A percentile compares a stretch with the other conserved stretches of the same genome.
phyloP scores from a whole-genome alignment of 805 yeast species.

The Saturnispora sekii region DNA sequence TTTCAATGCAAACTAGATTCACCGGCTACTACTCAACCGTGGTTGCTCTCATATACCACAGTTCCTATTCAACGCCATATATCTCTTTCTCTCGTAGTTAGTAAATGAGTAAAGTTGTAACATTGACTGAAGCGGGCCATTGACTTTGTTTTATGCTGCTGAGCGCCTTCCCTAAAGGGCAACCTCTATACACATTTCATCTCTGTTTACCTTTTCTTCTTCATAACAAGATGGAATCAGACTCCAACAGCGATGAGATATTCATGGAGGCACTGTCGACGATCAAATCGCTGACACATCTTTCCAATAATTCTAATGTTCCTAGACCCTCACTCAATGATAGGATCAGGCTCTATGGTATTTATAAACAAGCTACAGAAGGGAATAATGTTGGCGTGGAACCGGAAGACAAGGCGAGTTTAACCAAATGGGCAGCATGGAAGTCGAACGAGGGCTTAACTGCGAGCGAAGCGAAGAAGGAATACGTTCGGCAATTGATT shows the following conservation, averaged over 20 bases:
- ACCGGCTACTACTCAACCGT: slow-evolving; percentile 65
- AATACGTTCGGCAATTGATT: slow-evolving; percentile 57
- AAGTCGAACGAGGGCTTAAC: slow-evolving; percentile 58
- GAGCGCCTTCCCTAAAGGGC: too few species aligned
- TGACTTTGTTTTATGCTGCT: too few species aligned
- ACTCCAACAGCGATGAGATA: slow-evolving; percentile 53
- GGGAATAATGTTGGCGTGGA: slow-evolving; percentile 69
- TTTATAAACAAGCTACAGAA: slow-evolving; percentile 84
- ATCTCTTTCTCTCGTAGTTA: background rate
- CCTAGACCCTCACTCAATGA: slow-evolving; percentile 72
- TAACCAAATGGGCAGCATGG: slow-evolving; percentile 83
- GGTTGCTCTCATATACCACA: background rate
- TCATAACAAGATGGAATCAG: background rate
- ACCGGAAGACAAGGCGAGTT: slow-evolving; percentile 53
- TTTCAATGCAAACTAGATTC: slow-evolving; percentile 79
- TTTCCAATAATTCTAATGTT: slow-evolving; percentile 49
- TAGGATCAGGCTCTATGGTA: slow-evolving; percentile 63
- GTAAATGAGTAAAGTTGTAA: background rate
- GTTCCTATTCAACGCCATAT: slow-evolving; percentile 7
- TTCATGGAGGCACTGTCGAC: slow-evolving; percentile 78
- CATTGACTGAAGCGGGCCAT: background rate
- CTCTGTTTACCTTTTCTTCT: background rate
- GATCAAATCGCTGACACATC: slow-evolving; percentile 59
- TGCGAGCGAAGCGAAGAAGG: slow-evolving; percentile 62
- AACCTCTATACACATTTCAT: too few species aligned